Evolutionary conservation across 768 basidiomycete species (phyloP).

Genomic region (Auricularia sp.): DNA sequence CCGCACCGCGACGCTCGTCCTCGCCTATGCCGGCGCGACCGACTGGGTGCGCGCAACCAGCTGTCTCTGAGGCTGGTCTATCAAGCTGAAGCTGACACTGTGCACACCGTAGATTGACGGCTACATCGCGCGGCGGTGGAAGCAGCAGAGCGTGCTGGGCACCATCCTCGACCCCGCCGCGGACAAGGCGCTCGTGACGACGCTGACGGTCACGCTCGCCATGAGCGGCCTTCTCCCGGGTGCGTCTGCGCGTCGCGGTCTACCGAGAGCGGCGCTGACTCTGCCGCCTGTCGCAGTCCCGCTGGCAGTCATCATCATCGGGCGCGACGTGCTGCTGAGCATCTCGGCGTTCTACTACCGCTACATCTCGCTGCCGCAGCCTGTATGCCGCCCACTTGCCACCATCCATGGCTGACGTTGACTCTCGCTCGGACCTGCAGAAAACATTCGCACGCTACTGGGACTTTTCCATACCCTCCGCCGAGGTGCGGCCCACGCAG

Average conservation of each 20-base stretch:
- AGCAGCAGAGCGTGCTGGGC: constrained; percentile 77
- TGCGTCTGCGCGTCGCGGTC: constrained; percentile 27
- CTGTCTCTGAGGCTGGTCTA: constrained; percentile 6
- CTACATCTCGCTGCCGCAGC: constrained; percentile 78
- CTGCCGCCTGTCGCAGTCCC: constrained; percentile 45
- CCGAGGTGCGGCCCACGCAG: constrained; percentile 85
- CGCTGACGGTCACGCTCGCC: constrained; percentile 76
- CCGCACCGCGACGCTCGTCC: constrained; percentile 65
- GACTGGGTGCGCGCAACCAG: constrained; percentile 60
- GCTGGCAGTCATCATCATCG: constrained; percentile 76
- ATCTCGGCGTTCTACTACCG: constrained; percentile 89
- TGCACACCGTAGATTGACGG: constrained; percentile 64
- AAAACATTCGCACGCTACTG: constrained; percentile 91
- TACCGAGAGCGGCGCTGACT: background rate
- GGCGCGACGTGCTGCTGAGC: constrained; percentile 78
- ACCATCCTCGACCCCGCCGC: constrained; percentile 95
- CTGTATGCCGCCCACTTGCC: constrained; percentile 42
- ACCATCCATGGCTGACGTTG: background rate
- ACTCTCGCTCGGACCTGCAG: constrained; percentile 28
- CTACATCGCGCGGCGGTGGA: constrained; percentile 76
- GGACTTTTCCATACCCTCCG: constrained; percentile 92
- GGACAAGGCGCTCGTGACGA: constrained; percentile 93
- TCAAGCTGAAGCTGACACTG: constrained; percentile 4
- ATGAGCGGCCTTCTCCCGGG: constrained; percentile 77
- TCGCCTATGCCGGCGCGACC: constrained; percentile 86